Base-by-base conservation (phyloP, 352 stramenopile genomes). In the Phytophthora podocarpi region DNA sequence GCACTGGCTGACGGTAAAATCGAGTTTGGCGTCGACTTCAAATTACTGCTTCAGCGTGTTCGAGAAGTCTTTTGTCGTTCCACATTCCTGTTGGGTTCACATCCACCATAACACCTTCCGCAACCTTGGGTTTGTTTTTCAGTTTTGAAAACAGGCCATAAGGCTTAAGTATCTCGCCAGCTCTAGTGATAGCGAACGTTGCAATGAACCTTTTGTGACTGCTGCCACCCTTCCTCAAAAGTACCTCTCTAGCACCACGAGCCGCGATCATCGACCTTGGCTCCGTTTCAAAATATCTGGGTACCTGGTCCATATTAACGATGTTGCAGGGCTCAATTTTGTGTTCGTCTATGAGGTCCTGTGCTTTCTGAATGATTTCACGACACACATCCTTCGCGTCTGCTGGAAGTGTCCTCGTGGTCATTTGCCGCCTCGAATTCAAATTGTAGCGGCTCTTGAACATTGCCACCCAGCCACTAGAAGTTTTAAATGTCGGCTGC, bases 11-110 rank as follows among this genome's bases (percentile, higher is more conserved):
- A n/a, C n/a, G n/a, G n/a, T n/a, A 35, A 20, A 55, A 36, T 3
- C 13, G 20, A 26, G 32, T 55, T 4, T 55, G 11, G 13, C 10
- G 16, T 35, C 47, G 20, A 35, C 20, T 31, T 20, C 47, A 54
- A 13, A 42, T 20, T 1, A 54, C 16, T 1, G 18, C 8, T 26
- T 54, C 21, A 5, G 46, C 46, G 11, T 34, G 32, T 0, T 31
- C 20, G 18, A 42, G 16, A 3, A 54, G 24, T 6, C 42, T 54
- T 2, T 42, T 11, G 15, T 54, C 41, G 24, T 16, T 55, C 32
- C 47, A 45, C 31, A 55, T 43, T 16, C 32, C 47, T 2, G 32
- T 45, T 9, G 5, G 18, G 23, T 55, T 55, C 5, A 55, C 47
- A 34, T 55, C 13, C 0, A 55, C 21, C 1, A 55, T n/a, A 5